A percentile compares a stretch with the other conserved stretches of the same genome.
Evolutionary conservation across 768 basidiomycete genomes (phyloP).

Genomic region (Dacryopinax primogenitus): DNA sequence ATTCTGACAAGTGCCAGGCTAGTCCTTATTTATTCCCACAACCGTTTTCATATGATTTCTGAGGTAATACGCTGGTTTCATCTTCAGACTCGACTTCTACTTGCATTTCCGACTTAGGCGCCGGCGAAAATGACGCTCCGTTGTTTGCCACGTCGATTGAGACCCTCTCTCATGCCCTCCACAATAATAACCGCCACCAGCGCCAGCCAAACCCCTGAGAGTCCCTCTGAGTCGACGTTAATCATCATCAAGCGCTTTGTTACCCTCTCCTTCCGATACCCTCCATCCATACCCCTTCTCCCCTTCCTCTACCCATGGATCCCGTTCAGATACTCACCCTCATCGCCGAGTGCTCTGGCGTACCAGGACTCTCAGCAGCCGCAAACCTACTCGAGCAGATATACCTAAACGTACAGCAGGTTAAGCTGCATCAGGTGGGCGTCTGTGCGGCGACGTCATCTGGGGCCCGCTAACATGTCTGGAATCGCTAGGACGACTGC

Average conservation of each 20-base stretch:
- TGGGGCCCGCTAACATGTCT: background rate
- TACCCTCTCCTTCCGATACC: background rate
- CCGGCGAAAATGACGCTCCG: background rate
- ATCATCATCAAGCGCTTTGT: background rate
- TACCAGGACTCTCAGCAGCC: background rate
- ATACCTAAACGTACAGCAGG: background rate
- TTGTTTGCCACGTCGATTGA: background rate
- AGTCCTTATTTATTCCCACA: too few relatives aligned
- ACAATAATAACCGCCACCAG: background rate
- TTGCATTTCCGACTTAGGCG: background rate
- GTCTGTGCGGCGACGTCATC: background rate
- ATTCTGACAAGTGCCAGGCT: too few relatives aligned
- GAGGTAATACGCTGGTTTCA: too few relatives aligned
- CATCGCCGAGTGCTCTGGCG: background rate
- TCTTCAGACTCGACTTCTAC: background rate
- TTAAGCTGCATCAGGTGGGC: constrained; percentile 5
- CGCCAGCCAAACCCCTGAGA: background rate
- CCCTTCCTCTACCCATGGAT: background rate
- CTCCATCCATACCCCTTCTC: background rate
- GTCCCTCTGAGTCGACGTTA: background rate
- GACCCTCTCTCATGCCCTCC: background rate
- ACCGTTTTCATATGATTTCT: too few relatives aligned
- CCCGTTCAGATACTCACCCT: constrained; percentile 4
- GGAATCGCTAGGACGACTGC: background rate
- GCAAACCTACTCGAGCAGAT: background rate